phyloP scores from a whole-genome alignment of 2,329 filamentous ascomycete genomes.

The Exserohilum rostratum region DNA sequence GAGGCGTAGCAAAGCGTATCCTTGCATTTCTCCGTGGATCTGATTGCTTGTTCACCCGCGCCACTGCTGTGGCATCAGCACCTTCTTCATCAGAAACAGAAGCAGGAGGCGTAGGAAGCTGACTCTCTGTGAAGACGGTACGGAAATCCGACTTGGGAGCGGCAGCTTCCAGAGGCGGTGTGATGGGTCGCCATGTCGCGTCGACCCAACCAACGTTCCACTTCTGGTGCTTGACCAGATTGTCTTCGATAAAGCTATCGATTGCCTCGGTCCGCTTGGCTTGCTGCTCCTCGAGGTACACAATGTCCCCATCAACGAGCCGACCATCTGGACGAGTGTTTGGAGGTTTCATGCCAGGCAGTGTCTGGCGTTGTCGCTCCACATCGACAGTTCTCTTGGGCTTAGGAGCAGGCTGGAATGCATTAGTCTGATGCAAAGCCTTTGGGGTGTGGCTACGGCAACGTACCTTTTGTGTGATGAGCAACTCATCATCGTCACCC shows the following conservation, averaged over 20 bases:
- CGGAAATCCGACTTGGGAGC: conserved; percentile 48
- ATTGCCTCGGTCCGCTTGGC: conserved; percentile 84
- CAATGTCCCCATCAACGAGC: conserved; percentile 75
- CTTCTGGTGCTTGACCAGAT: conserved; percentile 83
- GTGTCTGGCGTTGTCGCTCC: conserved; percentile 68
- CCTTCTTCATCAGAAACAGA: conserved; percentile 53
- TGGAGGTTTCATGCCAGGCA: conserved; percentile 61
- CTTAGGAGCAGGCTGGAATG: conserved; percentile 44
- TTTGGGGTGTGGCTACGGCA: neutral
- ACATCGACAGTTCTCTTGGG: conserved; percentile 64
- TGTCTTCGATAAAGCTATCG: conserved; percentile 80
- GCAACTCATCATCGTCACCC: conserved; percentile 83
- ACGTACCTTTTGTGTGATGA: conserved; percentile 86
- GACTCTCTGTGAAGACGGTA: conserved; percentile 46
- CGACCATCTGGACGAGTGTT: conserved; percentile 70
- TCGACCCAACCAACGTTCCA: conserved; percentile 94
- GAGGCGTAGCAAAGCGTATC: conserved; percentile 48
- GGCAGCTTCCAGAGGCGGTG: conserved; percentile 69
- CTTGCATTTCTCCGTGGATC: conserved; percentile 36
- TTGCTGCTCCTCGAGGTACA: conserved; percentile 75
- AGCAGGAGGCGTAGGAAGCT: conserved; percentile 56
- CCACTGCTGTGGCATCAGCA: conserved; percentile 47
- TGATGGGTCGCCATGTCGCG: conserved; percentile 82
- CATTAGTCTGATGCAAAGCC: conserved; percentile 30
- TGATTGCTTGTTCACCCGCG: conserved; percentile 39